Percentiles rank a stretch among this genome's conserved stretches.
phyloP scores from a whole-genome alignment of 2,329 filamentous ascomycete species.

The Diaporthe eres region DNA sequence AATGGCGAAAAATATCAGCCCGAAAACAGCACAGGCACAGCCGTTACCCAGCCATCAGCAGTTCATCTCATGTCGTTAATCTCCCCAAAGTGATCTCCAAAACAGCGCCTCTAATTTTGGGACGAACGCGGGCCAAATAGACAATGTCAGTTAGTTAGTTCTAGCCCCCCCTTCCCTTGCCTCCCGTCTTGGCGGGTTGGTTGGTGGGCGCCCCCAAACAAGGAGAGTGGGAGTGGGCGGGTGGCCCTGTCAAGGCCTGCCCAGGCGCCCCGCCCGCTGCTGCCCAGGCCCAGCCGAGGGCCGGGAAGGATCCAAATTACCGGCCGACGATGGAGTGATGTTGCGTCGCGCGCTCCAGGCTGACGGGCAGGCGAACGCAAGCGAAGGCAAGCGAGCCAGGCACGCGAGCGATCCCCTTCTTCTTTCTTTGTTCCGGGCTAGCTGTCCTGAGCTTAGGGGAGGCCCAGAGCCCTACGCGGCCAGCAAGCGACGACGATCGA shows the following conservation, averaged over 20 bases:
- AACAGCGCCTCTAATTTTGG: constrained; percentile 20
- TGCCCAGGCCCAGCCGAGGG: not conserved
- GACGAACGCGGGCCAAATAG: constrained; percentile 11
- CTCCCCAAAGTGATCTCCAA: not conserved
- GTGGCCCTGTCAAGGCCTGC: not conserved
- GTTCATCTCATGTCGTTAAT: constrained; percentile 27
- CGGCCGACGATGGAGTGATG: constrained; percentile 20
- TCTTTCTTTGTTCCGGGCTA: constrained; percentile 2
- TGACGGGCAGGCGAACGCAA: not conserved
- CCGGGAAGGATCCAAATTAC: constrained; percentile 31
- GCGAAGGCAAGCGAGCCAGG: not conserved
- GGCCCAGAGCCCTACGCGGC: not conserved
- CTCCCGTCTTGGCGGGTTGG: constrained; percentile 11
- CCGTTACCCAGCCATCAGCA: constrained; percentile 4
- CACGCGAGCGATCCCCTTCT: not conserved
- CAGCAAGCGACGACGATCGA: constrained; percentile 23
- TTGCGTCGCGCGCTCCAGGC: not conserved
- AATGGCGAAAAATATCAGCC: not conserved
- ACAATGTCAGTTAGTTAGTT: not conserved
- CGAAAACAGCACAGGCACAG: constrained; percentile 10
- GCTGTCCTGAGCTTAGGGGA: constrained; percentile 5
- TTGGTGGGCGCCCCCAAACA: not conserved
- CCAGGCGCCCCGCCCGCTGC: not conserved
- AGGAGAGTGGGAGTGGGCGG: not conserved
- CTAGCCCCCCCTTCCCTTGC: not conserved